These are phyloP conservation scores for Hyphodiscus hymeniophilus DNA, from an alignment of 495 filamentous ascomycete species.

Conservation along the genomic window DNA sequence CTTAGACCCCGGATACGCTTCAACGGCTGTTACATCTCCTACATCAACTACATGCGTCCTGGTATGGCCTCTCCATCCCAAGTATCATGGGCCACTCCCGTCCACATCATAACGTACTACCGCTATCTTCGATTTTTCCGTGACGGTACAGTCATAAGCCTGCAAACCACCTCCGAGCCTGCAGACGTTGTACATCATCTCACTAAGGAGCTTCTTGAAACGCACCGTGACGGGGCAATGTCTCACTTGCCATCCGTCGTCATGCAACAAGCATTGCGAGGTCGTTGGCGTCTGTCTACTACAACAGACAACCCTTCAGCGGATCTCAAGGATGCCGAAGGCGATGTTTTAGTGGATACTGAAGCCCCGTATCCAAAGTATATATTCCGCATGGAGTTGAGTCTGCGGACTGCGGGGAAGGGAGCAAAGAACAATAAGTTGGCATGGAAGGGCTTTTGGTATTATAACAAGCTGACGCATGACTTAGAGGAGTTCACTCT, in stretches of 20 bases:
- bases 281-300: conserved; percentile 25
- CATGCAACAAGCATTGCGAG: conserved; percentile 49
- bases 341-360: conserved; percentile 76
- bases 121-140: conserved; percentile 93
- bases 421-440: conserved; percentile 70
- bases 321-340: conserved; percentile 38
- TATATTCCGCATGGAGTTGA: conserved; percentile 69
- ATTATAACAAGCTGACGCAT: conserved; percentile 79
- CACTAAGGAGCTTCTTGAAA: conserved; percentile 27
- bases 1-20: conserved; percentile 80
- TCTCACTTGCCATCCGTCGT: conserved; percentile 26
- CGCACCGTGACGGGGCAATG: conserved; percentile 23
- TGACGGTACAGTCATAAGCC: conserved; percentile 70
- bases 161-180: conserved; percentile 74
- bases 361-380: conserved; percentile 70
- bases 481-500: conserved; percentile 83
- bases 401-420: conserved; percentile 50
- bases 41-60: conserved; percentile 85
- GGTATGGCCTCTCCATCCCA: conserved; percentile 52
- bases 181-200: conserved; percentile 52
- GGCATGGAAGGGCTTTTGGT: conserved; percentile 85
- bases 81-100: conserved; percentile 68
- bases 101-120: conserved; percentile 97
- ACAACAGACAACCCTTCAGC: conserved; percentile 20
- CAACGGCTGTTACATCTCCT: conserved; percentile 91